Evolutionary conservation across 306 rosid species (phyloP).

Genomic region (Vigna hirtella): DNA sequence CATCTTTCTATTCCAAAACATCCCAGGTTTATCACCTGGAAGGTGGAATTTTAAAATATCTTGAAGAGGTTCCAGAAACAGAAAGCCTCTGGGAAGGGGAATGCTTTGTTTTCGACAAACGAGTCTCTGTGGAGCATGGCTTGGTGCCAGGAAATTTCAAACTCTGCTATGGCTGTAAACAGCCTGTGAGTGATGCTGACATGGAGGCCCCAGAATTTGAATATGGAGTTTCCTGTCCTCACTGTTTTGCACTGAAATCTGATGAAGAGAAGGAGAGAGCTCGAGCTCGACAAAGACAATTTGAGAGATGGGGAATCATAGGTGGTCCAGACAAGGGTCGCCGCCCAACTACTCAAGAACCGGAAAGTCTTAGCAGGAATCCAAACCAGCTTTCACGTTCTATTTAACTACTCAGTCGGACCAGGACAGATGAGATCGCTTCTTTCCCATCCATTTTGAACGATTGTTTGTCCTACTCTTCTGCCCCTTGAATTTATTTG

Average conservation of each 20-base stretch:
- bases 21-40: constrained; percentile 88
- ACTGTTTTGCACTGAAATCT: constrained; percentile 76
- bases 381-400: constrained; percentile 61
- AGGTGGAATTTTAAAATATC: constrained; percentile 97
- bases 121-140: constrained; percentile 91
- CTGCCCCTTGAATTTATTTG: neutral
- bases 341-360: constrained; percentile 41
- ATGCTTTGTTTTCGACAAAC: constrained; percentile 94
- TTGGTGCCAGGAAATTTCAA: constrained; percentile 85
- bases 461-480: constrained; percentile 15
- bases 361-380: constrained; percentile 31
- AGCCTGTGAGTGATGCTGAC: constrained; percentile 91
- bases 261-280: constrained; percentile 93
- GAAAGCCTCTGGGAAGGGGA: constrained; percentile 97
- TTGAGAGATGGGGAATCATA: constrained; percentile 88
- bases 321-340: constrained; percentile 95
- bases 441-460: constrained; percentile 29
- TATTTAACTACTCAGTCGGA: constrained; percentile 36
- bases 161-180: constrained; percentile 96
- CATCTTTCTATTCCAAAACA: neutral
- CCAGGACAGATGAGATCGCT: neutral
- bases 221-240: constrained; percentile 82
- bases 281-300: constrained; percentile 90
- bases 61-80: constrained; percentile 78
- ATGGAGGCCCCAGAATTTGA: constrained; percentile 85